phyloP scores from a whole-genome alignment of 768 basidiomycete genomes.

The Suillus placidus region DNA sequence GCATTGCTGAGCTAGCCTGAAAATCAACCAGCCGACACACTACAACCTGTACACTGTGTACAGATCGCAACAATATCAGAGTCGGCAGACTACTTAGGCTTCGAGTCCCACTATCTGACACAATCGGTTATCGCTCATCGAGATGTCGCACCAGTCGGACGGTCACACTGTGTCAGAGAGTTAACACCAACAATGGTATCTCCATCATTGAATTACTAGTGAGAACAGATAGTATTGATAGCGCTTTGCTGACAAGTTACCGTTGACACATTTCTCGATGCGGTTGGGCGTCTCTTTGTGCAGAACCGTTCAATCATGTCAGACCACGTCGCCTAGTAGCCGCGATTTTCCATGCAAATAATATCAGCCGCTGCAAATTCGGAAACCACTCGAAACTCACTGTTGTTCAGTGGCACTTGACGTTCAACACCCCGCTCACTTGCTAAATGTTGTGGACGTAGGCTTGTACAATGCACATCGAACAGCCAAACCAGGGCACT shows the following conservation, averaged over 20 bases:
- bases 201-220: background rate
- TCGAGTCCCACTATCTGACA: background rate
- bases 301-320: background rate
- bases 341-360: background rate
- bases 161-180: background rate
- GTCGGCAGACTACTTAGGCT: background rate
- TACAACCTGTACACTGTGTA: background rate
- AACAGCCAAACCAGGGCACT: background rate
- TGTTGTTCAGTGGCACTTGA: background rate
- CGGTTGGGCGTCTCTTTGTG: background rate
- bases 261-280: background rate
- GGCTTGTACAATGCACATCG: background rate
- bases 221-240: background rate
- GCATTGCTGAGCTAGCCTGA: background rate
- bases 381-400: background rate
- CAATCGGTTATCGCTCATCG: background rate
- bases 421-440: background rate
- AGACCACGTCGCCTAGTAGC: background rate
- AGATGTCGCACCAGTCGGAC: background rate
- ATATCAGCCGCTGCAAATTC: background rate
- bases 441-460: background rate
- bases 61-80: background rate
- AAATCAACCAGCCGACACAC: background rate
- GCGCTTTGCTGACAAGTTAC: background rate
- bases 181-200: background rate